phyloP scores from a whole-genome alignment of 805 yeast genomes.

The Ogataea allantospora region DNA sequence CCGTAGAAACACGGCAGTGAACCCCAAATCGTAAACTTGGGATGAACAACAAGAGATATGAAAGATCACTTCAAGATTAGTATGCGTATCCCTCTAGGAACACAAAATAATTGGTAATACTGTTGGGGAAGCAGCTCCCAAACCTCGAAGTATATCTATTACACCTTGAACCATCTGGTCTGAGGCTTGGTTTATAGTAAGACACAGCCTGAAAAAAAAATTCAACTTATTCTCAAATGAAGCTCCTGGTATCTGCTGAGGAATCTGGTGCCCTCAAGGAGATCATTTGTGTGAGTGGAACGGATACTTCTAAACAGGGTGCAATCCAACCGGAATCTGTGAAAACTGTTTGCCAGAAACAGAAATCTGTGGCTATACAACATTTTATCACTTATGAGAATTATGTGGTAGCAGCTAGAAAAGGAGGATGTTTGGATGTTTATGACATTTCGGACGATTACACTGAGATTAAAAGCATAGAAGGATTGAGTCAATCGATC shows the following conservation, averaged over 20 bases:
- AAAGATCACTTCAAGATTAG: too few relatives aligned
- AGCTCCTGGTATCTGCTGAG: constrained; percentile 59
- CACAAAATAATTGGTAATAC: too few relatives aligned
- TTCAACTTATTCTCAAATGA: constrained; percentile 41
- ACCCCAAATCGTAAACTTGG: too few relatives aligned
- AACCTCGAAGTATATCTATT: not conserved
- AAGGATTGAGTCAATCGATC: constrained; percentile 11
- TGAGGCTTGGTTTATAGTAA: too few relatives aligned
- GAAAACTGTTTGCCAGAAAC: constrained; percentile 29
- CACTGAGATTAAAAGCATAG: constrained; percentile 18
- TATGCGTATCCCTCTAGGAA: too few relatives aligned
- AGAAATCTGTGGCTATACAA: constrained; percentile 36
- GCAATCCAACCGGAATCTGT: constrained; percentile 63
- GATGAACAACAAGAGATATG: too few relatives aligned
- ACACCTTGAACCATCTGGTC: too few relatives aligned
- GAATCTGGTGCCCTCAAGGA: constrained; percentile 69
- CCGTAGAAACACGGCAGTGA: too few relatives aligned
- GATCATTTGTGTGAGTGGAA: constrained; percentile 59
- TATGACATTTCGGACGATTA: constrained; percentile 32
- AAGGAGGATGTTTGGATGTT: constrained; percentile 42
- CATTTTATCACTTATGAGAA: constrained; percentile 31
- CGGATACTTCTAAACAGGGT: constrained; percentile 74
- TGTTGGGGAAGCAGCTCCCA: too few relatives aligned
- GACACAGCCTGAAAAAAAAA: constrained; percentile 10
- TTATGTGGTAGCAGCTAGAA: constrained; percentile 42